Conservation (phyloP, 495 filamentous ascomycete genomes). For the Lophiostoma macrostomum region DNA sequence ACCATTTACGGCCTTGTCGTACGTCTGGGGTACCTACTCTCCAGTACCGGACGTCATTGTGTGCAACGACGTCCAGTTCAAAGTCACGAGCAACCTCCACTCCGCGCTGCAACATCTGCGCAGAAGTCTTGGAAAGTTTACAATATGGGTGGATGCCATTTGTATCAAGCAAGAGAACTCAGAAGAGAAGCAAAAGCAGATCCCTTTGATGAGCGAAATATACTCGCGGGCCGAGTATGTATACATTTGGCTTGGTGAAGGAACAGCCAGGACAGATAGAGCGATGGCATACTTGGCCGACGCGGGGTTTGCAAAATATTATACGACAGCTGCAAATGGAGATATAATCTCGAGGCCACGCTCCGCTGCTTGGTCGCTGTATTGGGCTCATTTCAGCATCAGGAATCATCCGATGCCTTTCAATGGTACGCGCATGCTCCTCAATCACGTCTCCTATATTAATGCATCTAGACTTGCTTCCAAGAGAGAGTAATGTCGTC, state of each 20-base stretch:
- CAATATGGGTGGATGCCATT: neutral
- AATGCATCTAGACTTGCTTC: too few relatives aligned
- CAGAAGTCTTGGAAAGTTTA: neutral
- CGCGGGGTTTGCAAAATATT: neutral
- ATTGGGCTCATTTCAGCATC: too few relatives aligned
- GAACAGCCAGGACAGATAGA: neutral
- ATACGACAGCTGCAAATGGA: neutral
- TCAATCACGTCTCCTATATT: too few relatives aligned
- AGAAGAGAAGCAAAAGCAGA: neutral
- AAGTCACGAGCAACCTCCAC: neutral
- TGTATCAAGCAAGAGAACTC: slow-evolving; percentile 4
- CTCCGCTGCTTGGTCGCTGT: neutral
- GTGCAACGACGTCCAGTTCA: neutral
- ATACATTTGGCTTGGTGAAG: neutral
- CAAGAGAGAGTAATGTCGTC: too few relatives aligned
- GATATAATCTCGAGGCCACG: neutral
- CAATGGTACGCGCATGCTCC: too few relatives aligned
- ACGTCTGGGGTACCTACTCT: neutral
- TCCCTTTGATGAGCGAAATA: neutral
- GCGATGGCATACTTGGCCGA: neutral
- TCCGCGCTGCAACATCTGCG: neutral
- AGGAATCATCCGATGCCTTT: too few relatives aligned
- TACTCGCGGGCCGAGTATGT: neutral
- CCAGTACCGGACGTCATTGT: neutral
- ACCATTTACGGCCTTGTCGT: slow-evolving; percentile 1